Conservation (phyloP, 208 protist genomes). For the Leishmania mexicana region DNA sequence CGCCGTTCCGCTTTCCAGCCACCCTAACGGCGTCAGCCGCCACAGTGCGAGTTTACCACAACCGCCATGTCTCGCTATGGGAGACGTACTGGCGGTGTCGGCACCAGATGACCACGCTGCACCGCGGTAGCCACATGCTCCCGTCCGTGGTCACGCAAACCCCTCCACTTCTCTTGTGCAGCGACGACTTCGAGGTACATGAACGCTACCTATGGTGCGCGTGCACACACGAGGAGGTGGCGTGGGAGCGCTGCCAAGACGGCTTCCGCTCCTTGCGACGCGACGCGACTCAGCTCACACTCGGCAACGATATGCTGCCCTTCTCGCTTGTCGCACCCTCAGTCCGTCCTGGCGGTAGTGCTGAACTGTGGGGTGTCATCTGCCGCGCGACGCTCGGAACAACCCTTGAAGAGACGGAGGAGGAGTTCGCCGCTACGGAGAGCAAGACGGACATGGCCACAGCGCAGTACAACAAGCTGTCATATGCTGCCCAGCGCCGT, state of each 20-base stretch:
- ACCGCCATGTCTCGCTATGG: conserved; percentile 62
- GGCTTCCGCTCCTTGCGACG: conserved; percentile 37
- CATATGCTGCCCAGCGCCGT: conserved; percentile 30
- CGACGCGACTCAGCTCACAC: background rate
- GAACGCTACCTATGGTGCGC: conserved; percentile 67
- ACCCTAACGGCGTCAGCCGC: background rate
- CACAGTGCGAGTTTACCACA: conserved; percentile 41
- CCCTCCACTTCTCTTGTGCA: conserved; percentile 42
- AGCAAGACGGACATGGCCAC: conserved; percentile 15
- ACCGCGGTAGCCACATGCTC: conserved; percentile 38
- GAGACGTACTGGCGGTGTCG: conserved; percentile 63
- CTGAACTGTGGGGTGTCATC: conserved; percentile 44
- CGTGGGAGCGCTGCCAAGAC: conserved; percentile 55
- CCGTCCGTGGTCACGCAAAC: conserved; percentile 33
- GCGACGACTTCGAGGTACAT: conserved; percentile 68
- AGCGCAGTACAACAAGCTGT: conserved; percentile 18
- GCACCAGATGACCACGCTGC: conserved; percentile 41
- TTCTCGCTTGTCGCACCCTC: conserved; percentile 1
- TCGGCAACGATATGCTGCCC: conserved; percentile 11
- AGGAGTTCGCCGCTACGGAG: conserved; percentile 13
- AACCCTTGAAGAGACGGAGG: conserved; percentile 38
- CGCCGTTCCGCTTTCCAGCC: conserved; percentile 28
- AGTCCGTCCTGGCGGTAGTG: background rate
- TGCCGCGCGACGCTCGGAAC: conserved; percentile 64
- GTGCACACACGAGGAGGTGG: conserved; percentile 53